These are phyloP conservation scores for Fusarium multiceps DNA, from an alignment of 2,329 filamentous ascomycete species.

Conservation along the genomic window DNA sequence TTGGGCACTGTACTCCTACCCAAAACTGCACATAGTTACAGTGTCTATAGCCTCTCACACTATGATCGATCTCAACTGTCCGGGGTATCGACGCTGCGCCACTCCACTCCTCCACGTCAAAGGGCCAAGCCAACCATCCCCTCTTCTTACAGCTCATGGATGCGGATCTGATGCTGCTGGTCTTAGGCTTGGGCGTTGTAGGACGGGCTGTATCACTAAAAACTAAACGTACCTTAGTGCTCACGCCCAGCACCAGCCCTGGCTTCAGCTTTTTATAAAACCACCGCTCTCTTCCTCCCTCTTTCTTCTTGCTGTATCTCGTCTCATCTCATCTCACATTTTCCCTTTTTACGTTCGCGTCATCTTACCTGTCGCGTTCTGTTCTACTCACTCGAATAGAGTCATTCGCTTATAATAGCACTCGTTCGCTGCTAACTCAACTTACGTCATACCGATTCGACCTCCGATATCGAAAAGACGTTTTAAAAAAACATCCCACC, in stretches of 20 bases:
- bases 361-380: conserved; percentile 10
- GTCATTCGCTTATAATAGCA: conserved; percentile 29
- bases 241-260: conserved; percentile 26
- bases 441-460: conserved; percentile 42
- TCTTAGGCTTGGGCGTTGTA: conserved; percentile 2
- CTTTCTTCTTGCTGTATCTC: conserved; percentile 15
- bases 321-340: conserved; percentile 12
- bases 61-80: conserved; percentile 8
- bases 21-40: not conserved
- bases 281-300: conserved; percentile 24
- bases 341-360: conserved; percentile 21
- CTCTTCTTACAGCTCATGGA: not conserved
- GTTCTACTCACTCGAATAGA: conserved; percentile 21
- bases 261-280: conserved; percentile 41
- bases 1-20: not conserved
- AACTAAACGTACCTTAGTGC: conserved; percentile 18
- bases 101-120: conserved; percentile 34
- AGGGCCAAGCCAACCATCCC: conserved; percentile 27
- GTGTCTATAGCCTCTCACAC: not conserved
- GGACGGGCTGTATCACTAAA: conserved; percentile 3
- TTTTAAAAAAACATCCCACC: not conserved
- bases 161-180: not conserved
- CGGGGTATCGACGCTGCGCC: conserved; percentile 32
- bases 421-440: conserved; percentile 28
- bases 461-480: conserved; percentile 21